Conservation (phyloP, 257 asterid genomes). For the Nemophila menziesii region DNA sequence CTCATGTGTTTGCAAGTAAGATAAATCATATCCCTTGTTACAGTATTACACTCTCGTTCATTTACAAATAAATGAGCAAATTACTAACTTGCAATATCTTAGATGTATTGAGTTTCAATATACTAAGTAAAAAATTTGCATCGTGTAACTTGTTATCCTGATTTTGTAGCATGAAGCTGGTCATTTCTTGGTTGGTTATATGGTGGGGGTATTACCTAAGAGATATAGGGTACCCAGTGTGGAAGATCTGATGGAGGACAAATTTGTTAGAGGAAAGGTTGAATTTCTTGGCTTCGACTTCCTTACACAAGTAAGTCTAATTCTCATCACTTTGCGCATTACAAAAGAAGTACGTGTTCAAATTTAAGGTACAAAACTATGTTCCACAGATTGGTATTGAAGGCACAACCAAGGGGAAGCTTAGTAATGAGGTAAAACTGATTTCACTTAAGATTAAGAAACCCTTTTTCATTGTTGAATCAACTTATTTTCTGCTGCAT, state of each 20-base stretch:
- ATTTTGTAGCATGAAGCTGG: conserved; percentile 71
- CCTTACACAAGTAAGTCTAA: conserved; percentile 41
- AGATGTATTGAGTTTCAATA: background rate
- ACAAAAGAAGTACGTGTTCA: too few relatives aligned
- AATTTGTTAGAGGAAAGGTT: conserved; percentile 44
- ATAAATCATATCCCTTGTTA: background rate
- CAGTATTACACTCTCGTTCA: background rate
- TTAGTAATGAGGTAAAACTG: conserved; percentile 27
- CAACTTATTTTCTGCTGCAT: background rate
- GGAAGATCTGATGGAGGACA: conserved; percentile 42
- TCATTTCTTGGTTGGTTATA: conserved; percentile 62
- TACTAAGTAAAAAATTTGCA: background rate
- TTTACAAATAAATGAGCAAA: background rate
- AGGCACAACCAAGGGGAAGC: conserved; percentile 19
- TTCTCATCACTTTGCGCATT: conserved; percentile 7
- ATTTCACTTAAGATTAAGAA: background rate
- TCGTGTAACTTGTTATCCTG: background rate
- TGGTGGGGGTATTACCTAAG: conserved; percentile 61
- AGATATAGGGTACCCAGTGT: conserved; percentile 46
- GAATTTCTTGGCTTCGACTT: conserved; percentile 57
- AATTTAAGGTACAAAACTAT: conserved; percentile 1
- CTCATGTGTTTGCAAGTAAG: conserved; percentile 47
- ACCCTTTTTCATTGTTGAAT: background rate
- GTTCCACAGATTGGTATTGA: conserved; percentile 31
- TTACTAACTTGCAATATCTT: too few relatives aligned